Conservation (phyloP, 768 basidiomycete species). For the Neoboletus subvelutipes region DNA sequence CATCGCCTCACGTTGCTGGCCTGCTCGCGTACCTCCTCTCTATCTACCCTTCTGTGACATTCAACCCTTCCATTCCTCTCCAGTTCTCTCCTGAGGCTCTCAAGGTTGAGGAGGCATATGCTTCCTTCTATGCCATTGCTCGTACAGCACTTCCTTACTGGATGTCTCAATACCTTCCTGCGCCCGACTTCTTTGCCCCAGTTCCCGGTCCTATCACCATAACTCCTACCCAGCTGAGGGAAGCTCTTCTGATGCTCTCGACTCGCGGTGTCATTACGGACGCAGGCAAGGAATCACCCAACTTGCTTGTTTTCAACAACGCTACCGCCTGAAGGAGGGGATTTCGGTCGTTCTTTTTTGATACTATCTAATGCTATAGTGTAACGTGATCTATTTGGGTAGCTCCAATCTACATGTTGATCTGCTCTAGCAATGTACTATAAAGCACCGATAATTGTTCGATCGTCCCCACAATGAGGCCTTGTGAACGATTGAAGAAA, state of each 20-base stretch:
- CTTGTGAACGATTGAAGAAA: background rate
- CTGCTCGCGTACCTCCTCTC: slow-evolving; percentile 90
- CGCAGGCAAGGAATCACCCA: slow-evolving; percentile 53
- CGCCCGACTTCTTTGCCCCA: slow-evolving; percentile 44
- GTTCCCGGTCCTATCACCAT: slow-evolving; percentile 48
- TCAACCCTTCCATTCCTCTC: slow-evolving; percentile 50
- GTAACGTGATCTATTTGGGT: slow-evolving; percentile 1
- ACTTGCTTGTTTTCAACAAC: slow-evolving; percentile 82
- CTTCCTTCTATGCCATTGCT: slow-evolving; percentile 52
- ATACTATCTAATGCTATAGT: slow-evolving; percentile 3
- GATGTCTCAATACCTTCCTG: slow-evolving; percentile 57
- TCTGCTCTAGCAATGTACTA: slow-evolving; percentile 14
- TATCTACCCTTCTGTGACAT: slow-evolving; percentile 69
- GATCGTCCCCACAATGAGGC: background rate
- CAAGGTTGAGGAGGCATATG: slow-evolving; percentile 35
- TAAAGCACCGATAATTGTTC: background rate
- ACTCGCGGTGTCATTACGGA: slow-evolving; percentile 49
- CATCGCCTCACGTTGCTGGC: slow-evolving; percentile 90
- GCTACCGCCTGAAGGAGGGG: slow-evolving; percentile 41
- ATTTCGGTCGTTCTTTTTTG: background rate
- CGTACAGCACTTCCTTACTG: slow-evolving; percentile 58
- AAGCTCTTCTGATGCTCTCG: slow-evolving; percentile 62
- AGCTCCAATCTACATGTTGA: slow-evolving; percentile 3
- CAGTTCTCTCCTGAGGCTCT: slow-evolving; percentile 39
- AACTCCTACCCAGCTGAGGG: slow-evolving; percentile 74